Conservation (phyloP, 352 stramenopile species). For the Saprolegnia parasitica region DNA sequence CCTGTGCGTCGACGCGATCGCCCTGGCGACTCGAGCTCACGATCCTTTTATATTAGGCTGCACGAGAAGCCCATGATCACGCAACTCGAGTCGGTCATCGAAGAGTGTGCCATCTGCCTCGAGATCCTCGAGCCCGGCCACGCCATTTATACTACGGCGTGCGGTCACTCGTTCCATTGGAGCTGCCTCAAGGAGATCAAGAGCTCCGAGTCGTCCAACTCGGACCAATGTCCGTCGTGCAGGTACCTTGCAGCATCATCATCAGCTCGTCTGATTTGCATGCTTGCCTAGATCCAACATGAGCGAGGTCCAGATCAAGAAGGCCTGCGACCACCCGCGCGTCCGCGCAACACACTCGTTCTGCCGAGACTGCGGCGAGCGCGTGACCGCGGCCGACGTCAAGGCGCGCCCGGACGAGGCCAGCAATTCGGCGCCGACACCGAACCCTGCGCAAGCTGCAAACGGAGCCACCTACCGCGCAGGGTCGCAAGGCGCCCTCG, state of each 20-base stretch:
- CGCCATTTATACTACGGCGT: constrained; percentile 78
- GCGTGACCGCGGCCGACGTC: constrained; percentile 58
- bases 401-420: constrained; percentile 52
- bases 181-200: constrained; percentile 80
- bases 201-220: constrained; percentile 70
- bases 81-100: constrained; percentile 33
- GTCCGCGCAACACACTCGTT: constrained; percentile 72
- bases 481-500: constrained; percentile 75
- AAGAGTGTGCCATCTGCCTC: constrained; percentile 82
- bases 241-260: constrained; percentile 27
- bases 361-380: constrained; percentile 65
- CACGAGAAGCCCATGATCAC: constrained; percentile 25
- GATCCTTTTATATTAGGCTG: not conserved
- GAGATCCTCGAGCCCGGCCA: constrained; percentile 75
- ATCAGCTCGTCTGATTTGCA: not conserved
- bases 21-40: not conserved
- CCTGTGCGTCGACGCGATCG: not conserved
- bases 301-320: constrained; percentile 78
- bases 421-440: constrained; percentile 10
- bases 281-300: constrained; percentile 38
- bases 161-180: constrained; percentile 83
- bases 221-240: constrained; percentile 80
- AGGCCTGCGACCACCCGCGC: constrained; percentile 78
- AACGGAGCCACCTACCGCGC: constrained; percentile 59
- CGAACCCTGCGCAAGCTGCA: constrained; percentile 38